Evolutionary conservation across 2,329 filamentous ascomycete species (phyloP).

Genomic region (Nectriaceae sp.): DNA sequence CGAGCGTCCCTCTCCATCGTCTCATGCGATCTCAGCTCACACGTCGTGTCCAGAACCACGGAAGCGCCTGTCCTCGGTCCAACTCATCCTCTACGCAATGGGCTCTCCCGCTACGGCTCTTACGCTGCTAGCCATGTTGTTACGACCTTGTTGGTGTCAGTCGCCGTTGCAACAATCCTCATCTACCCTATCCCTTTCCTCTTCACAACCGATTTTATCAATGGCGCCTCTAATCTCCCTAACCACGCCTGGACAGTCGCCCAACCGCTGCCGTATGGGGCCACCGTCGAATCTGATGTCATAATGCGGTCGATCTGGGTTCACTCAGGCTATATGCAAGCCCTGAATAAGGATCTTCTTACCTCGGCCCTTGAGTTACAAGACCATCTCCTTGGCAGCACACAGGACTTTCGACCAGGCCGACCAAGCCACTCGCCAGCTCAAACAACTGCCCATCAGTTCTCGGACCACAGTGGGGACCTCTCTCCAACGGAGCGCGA

Average conservation of each 20-base stretch:
- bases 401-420: slow-evolving; percentile 55
- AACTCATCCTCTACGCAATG: slow-evolving; percentile 64
- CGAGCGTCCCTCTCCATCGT: slow-evolving; percentile 6
- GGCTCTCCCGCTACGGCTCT: slow-evolving; percentile 69
- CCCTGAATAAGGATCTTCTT: slow-evolving; percentile 66
- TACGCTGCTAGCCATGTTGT: slow-evolving; percentile 74
- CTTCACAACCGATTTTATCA: slow-evolving; percentile 70
- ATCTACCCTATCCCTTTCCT: slow-evolving; percentile 77
- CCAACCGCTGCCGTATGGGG: slow-evolving; percentile 58
- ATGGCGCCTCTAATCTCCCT: slow-evolving; percentile 70
- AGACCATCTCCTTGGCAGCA: slow-evolving; percentile 65
- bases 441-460: slow-evolving; percentile 29
- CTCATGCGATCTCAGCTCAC: slow-evolving; percentile 14
- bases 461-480: too few relatives aligned
- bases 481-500: slow-evolving; percentile 52
- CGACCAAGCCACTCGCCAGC: slow-evolving; percentile 31
- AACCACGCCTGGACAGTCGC: slow-evolving; percentile 82
- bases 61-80: slow-evolving; percentile 68
- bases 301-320: slow-evolving; percentile 83
- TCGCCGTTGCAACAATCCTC: slow-evolving; percentile 67
- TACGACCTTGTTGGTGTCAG: slow-evolving; percentile 72
- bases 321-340: slow-evolving; percentile 78
- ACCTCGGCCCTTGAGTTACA: slow-evolving; percentile 69
- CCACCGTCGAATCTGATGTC: slow-evolving; percentile 62
- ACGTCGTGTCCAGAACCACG: slow-evolving; percentile 59